A percentile compares a stretch with the other conserved stretches of the same genome.
These are phyloP conservation scores for Olyra latifolia DNA, from an alignment of 176 grass and related monocot species.

Conservation along the genomic window DNA sequence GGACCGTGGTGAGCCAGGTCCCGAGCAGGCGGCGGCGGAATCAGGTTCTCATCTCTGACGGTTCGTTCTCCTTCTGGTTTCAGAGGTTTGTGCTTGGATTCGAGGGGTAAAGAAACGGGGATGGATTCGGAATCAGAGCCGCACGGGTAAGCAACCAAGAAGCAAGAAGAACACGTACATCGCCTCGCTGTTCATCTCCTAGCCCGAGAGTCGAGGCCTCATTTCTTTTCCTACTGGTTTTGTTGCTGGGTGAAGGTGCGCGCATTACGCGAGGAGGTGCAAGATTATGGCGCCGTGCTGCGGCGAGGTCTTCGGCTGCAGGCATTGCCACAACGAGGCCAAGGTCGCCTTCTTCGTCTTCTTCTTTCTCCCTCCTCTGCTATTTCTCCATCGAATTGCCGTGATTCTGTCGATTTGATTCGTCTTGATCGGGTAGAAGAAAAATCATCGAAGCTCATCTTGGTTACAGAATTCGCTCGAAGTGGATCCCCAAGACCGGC, in stretches of 20 bases:
- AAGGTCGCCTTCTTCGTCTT: conserved; percentile 32
- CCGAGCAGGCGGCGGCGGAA: not conserved
- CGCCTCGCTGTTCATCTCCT: not conserved
- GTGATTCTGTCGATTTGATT: not conserved
- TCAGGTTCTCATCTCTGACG: too few relatives aligned
- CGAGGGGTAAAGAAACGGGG: not conserved
- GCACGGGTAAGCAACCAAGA: conserved; percentile 43
- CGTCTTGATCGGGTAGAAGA: not conserved
- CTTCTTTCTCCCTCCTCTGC: not conserved
- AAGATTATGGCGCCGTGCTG: conserved; percentile 77
- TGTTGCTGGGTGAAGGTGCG: conserved; percentile 44
- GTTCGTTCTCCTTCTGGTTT: not conserved
- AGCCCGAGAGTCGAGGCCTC: not conserved
- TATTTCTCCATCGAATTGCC: not conserved
- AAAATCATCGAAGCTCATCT: not conserved
- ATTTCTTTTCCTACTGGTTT: not conserved
- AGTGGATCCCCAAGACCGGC: conserved; percentile 47
- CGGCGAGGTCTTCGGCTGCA: conserved; percentile 72
- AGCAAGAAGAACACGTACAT: too few relatives aligned
- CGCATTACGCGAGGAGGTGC: conserved; percentile 72
- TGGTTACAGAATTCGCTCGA: conserved; percentile 61
- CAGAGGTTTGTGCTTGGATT: not conserved
- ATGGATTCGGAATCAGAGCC: conserved; percentile 37
- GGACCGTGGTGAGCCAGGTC: not conserved
- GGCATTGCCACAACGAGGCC: conserved; percentile 89